Percentiles rank a stretch among this genome's conserved stretches.
Conservation (phyloP, 495 filamentous ascomycete genomes). For the Aspergillus hancockii region DNA sequence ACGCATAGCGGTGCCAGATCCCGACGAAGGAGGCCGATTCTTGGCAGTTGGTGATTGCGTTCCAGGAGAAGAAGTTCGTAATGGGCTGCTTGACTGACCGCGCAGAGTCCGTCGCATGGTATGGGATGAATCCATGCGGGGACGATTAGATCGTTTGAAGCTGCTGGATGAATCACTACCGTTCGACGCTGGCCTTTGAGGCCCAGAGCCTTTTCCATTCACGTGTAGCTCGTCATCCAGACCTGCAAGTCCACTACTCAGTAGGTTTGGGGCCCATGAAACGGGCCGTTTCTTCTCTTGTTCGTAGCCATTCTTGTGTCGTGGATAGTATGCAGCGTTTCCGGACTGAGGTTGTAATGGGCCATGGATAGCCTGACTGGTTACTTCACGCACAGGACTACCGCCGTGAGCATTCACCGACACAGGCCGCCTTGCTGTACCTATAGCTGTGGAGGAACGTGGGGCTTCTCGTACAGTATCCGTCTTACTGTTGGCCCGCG, state of each 20-base stretch:
- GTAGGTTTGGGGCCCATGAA: conserved; percentile 30
- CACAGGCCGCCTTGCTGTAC: conserved; percentile 24
- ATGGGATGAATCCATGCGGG: conserved; percentile 39
- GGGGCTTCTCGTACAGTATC: background rate
- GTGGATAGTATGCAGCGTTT: background rate
- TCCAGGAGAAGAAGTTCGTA: conserved; percentile 27
- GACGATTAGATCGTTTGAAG: conserved; percentile 53
- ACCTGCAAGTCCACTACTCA: conserved; percentile 9
- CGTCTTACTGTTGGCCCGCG: conserved; percentile 10
- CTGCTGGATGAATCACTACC: conserved; percentile 65
- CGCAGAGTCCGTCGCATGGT: conserved; percentile 60
- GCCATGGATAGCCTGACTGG: background rate
- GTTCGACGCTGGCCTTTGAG: conserved; percentile 42
- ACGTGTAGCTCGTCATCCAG: conserved; percentile 4
- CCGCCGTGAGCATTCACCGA: conserved; percentile 24
- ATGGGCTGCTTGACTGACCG: conserved; percentile 24
- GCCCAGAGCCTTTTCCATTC: conserved; percentile 13
- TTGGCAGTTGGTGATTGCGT: conserved; percentile 31
- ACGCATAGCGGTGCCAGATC: conserved; percentile 40
- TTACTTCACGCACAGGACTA: conserved; percentile 6
- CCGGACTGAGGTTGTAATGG: background rate
- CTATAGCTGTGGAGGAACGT: conserved; percentile 15
- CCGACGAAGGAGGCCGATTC: conserved; percentile 35
- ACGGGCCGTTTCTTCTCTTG: conserved; percentile 23
- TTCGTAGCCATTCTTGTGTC: conserved; percentile 8